These are phyloP conservation scores for Xylaria flabelliformis DNA, from an alignment of 495 filamentous ascomycete genomes.

Conservation along the genomic window DNA sequence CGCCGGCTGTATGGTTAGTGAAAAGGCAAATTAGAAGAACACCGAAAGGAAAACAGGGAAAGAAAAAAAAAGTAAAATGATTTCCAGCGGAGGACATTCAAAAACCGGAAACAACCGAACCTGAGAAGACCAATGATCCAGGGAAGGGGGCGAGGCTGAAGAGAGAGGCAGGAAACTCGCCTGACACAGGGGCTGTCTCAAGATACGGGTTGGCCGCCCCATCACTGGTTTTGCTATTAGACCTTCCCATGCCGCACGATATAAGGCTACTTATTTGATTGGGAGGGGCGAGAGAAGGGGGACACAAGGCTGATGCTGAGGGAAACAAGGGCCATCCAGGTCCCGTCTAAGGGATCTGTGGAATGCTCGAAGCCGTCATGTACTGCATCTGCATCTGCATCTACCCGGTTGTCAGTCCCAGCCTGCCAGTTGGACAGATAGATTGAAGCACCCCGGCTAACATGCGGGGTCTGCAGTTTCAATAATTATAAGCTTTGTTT, in stretches of 20 bases:
- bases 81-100: conserved; percentile 1
- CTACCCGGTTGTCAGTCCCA: background rate
- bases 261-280: conserved; percentile 17
- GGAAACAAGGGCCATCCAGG: conserved; percentile 6
- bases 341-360: background rate
- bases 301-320: conserved; percentile 18
- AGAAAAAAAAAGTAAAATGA: conserved; percentile 27
- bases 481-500: conserved; percentile 2
- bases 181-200: conserved; percentile 48
- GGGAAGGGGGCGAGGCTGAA: conserved; percentile 35
- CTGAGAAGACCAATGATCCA: conserved; percentile 27
- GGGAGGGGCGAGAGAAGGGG: background rate
- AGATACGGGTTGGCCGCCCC: conserved; percentile 17
- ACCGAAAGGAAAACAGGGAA: conserved; percentile 7
- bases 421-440: conserved; percentile 12
- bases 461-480: conserved; percentile 21
- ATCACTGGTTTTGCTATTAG: background rate
- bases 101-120: conserved; percentile 28
- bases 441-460: conserved; percentile 12
- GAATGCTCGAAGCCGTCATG: conserved; percentile 9
- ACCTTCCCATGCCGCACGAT: conserved; percentile 2
- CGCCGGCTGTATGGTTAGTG: background rate
- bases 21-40: background rate
- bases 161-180: conserved; percentile 21
- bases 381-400: conserved; percentile 9